These are phyloP conservation scores for Sphaerobolus stellatus DNA, from an alignment of 1,284 basidiomycete species.

Conservation along the genomic window DNA sequence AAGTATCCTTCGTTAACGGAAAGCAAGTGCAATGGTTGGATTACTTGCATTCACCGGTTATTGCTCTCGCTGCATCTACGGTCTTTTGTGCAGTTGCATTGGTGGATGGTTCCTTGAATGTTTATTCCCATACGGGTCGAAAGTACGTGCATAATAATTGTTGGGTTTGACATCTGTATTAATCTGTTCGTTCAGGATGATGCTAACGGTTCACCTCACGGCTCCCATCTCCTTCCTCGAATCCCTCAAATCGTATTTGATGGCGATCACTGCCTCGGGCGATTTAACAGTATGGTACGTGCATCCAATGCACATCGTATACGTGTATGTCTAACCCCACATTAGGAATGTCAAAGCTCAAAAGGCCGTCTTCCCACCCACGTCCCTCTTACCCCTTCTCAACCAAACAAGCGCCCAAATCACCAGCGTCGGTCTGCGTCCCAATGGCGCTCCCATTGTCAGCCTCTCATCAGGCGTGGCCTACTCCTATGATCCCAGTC, in stretches of 20 bases:
- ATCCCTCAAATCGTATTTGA: constrained; percentile 59
- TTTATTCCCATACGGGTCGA: constrained; percentile 80
- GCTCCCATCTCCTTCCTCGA: constrained; percentile 69
- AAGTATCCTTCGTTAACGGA: constrained; percentile 63
- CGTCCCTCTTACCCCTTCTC: constrained; percentile 62
- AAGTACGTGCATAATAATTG: constrained; percentile 46
- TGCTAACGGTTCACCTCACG: constrained; percentile 75
- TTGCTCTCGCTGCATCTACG: constrained; percentile 63
- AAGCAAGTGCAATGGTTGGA: constrained; percentile 84
- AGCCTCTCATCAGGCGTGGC: constrained; percentile 72
- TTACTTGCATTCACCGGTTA: constrained; percentile 71
- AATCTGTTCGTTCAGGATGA: constrained; percentile 45
- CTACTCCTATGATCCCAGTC: constrained; percentile 70
- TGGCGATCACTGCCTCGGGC: constrained; percentile 72
- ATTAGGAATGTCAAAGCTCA: constrained; percentile 72
- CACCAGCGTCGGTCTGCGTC: constrained; percentile 61
- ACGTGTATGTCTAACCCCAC: constrained; percentile 5
- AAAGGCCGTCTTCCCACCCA: constrained; percentile 60
- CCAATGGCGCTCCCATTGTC: constrained; percentile 77
- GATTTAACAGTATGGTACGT: constrained; percentile 73
- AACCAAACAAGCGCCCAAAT: constrained; percentile 54
- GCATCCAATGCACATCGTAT: constrained; percentile 1
- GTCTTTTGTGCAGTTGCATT: constrained; percentile 74
- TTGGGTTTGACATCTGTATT: background rate
- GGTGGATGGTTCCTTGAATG: constrained; percentile 72